phyloP scores from a whole-genome alignment of 805 yeast genomes.

The Sugiyamaella boreocaroliniensis region DNA sequence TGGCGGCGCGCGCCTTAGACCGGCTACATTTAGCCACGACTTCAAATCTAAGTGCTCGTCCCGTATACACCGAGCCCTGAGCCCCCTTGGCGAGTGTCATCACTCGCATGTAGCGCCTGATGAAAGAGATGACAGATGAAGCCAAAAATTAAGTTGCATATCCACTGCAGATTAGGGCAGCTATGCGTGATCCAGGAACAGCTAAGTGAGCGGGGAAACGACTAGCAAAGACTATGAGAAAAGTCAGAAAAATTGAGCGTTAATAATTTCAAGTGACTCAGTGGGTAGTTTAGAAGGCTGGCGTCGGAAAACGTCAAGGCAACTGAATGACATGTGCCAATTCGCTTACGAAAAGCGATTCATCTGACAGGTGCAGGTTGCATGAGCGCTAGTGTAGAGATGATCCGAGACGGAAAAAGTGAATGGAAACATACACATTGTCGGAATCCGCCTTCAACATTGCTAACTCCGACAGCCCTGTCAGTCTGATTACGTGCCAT shows the following conservation, averaged over 20 bases:
- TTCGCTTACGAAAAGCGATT: background rate
- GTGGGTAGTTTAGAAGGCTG: too few species aligned
- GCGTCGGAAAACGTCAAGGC: background rate
- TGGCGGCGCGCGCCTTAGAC: conserved; percentile 39
- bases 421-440: too few species aligned
- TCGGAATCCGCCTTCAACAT: too few species aligned
- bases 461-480: too few species aligned
- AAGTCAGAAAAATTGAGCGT: too few species aligned
- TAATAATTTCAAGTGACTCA: too few species aligned
- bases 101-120: background rate
- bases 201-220: too few species aligned
- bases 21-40: conserved; percentile 37
- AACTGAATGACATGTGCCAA: background rate
- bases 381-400: too few species aligned
- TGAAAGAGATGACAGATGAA: background rate
- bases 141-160: background rate
- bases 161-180: background rate
- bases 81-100: conserved; percentile 4
- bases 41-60: conserved; percentile 33
- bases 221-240: too few species aligned
- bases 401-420: too few species aligned
- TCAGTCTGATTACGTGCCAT: too few species aligned
- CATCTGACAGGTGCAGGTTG: too few species aligned
- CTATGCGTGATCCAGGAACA: background rate
- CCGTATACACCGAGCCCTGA: conserved; percentile 9